Conservation (phyloP, 257 asterid species). For the Henckelia pumila region DNA sequence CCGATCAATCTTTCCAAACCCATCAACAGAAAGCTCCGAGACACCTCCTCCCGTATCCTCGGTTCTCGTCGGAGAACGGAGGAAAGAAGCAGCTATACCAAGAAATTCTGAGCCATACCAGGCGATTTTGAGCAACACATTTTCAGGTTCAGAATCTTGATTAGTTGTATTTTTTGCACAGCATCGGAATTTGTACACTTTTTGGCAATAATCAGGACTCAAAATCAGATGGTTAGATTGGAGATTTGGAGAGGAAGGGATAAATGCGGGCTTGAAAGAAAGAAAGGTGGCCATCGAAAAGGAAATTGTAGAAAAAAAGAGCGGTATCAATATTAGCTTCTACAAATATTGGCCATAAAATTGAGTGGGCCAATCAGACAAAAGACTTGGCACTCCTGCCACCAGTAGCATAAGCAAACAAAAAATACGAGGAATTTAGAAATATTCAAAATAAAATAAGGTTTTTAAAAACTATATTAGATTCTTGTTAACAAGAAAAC, state of each 20-base stretch:
- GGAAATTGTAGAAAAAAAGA: not conserved
- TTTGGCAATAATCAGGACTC: constrained; percentile 16
- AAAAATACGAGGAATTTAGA: not conserved
- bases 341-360: not conserved
- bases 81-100: constrained; percentile 80
- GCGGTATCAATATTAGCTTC: not conserved
- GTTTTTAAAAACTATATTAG: not conserved
- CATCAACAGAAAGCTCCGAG: constrained; percentile 47
- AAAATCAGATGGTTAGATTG: constrained; percentile 20
- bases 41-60: constrained; percentile 29
- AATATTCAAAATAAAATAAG: not conserved
- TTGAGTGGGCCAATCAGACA: not conserved
- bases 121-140: constrained; percentile 64
- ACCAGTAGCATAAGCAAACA: not conserved
- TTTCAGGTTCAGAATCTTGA: constrained; percentile 49
- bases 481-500: not conserved
- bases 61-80: constrained; percentile 49
- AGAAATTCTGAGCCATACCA: constrained; percentile 90
- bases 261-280: constrained; percentile 28
- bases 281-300: constrained; percentile 45
- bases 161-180: constrained; percentile 34
- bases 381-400: not conserved
- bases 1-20: constrained; percentile 58
- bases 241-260: constrained; percentile 17
- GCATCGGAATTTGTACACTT: constrained; percentile 31